These are phyloP conservation scores for Pharnaceum exiguum DNA, from an alignment of 148 eudicot genomes.

Conservation along the genomic window DNA sequence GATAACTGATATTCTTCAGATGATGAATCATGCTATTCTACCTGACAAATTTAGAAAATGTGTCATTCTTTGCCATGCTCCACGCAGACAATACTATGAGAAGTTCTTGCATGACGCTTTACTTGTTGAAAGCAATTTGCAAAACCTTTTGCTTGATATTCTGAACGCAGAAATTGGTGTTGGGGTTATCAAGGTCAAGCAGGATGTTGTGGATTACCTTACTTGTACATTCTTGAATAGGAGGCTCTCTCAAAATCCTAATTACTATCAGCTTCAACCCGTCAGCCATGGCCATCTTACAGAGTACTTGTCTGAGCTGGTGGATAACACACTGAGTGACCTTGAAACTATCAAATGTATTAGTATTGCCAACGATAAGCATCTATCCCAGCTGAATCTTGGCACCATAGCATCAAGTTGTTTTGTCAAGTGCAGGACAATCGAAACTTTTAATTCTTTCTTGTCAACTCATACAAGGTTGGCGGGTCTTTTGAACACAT, in stretches of 20 bases:
- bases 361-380: slow-evolving; percentile 67
- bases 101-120: slow-evolving; percentile 92
- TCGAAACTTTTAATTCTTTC: slow-evolving; percentile 84
- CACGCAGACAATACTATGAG: slow-evolving; percentile 84
- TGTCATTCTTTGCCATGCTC: slow-evolving; percentile 92
- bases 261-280: slow-evolving; percentile 93
- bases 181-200: slow-evolving; percentile 78
- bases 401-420: slow-evolving; percentile 97
- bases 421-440: slow-evolving; percentile 85
- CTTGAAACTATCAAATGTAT: slow-evolving; percentile 87
- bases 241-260: slow-evolving; percentile 94
- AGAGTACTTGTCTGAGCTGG: slow-evolving; percentile 90
- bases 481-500: slow-evolving; percentile 84
- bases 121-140: slow-evolving; percentile 94
- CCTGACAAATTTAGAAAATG: slow-evolving; percentile 91
- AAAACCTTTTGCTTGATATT: slow-evolving; percentile 83
- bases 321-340: slow-evolving; percentile 73
- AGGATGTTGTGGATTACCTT: slow-evolving; percentile 93
- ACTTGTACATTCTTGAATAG: slow-evolving; percentile 97
- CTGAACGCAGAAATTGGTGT: slow-evolving; percentile 92
- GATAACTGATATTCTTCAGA: slow-evolving; percentile 84
- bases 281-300: slow-evolving; percentile 91
- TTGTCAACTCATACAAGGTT: slow-evolving; percentile 66
- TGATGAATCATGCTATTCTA: slow-evolving; percentile 97
- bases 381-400: slow-evolving; percentile 71